Base-by-base conservation (phyloP, 2,329 filamentous ascomycete genomes). In the Paraphaeosphaeria sporulosa region DNA sequence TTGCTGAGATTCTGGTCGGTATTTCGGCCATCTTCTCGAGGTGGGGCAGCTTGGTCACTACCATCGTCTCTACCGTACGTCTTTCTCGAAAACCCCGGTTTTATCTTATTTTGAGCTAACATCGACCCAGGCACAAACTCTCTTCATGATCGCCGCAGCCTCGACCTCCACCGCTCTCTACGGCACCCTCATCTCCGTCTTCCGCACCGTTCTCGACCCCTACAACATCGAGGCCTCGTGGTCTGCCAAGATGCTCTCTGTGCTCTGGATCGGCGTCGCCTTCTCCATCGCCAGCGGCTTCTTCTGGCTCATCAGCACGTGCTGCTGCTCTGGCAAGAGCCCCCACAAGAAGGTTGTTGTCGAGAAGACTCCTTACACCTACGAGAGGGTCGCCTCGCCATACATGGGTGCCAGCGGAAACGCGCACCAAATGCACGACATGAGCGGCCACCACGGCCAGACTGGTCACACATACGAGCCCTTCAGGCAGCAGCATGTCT, bases 271-370 rank as follows among this genome's bases (percentile, higher is more conserved):
- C 61, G 89, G 89, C 46, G 89, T 90, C 42, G 91, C 87, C 30
- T 93, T 96, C 75, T 89, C 90, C 63, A 75, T 95, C 36, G 91
- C 79, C 44, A 90, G 90, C 8, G 87, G 87, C 65, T 80, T 97
- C 75, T 97, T 98, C 89, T 98, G 95, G 94, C 82, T 94, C 73
- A 87, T 96, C 78, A 92, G 89, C 78, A 86, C 91, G 72, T 98
- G 94, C 89, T 98, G 94, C 87, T 97, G 94, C 84, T 88, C 86
- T 69, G 92, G 92, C 49, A 83, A 85, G 69, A 83, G 80, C 57
- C 80, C 81, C 30, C 66, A 73, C 57, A 78, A 78, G 62, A 79
- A 80, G 49, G 64, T 85, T 58, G 79, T 78, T 42, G 84, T 84
- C 34, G 85, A 88, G 74, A 88, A 88, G 82, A 84, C 85, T 0